Conservation (phyloP, 2,329 filamentous ascomycete species). For the Exophiala xenobiotica region DNA sequence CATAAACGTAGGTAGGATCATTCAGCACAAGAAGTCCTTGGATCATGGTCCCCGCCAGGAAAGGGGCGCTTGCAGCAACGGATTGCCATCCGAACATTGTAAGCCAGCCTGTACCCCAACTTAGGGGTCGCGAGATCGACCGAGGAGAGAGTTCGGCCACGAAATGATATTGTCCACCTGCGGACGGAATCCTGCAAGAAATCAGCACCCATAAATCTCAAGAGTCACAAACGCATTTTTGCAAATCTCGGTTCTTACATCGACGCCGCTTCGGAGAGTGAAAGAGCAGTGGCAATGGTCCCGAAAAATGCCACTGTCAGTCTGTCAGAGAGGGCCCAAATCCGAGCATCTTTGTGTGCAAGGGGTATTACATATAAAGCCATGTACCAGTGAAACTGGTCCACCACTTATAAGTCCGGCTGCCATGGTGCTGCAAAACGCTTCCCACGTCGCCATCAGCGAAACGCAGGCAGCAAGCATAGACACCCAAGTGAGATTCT, state of each 20-base stretch:
- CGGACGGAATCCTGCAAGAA: constrained; percentile 1
- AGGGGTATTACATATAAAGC: constrained; percentile 8
- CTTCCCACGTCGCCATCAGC: constrained; percentile 18
- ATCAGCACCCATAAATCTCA: background rate
- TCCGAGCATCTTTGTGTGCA: background rate
- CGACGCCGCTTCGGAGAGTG: constrained; percentile 41
- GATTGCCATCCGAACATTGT: constrained; percentile 40
- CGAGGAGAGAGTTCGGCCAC: constrained; percentile 32
- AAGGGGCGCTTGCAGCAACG: constrained; percentile 36
- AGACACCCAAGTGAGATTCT: too few relatives aligned
- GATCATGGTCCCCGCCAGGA: constrained; percentile 34
- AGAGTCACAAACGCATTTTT: constrained; percentile 37
- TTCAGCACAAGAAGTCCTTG: constrained; percentile 38
- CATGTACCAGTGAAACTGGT: constrained; percentile 18
- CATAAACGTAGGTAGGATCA: constrained; percentile 34
- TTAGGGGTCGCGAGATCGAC: background rate
- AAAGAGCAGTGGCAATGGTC: too few relatives aligned
- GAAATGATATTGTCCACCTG: constrained; percentile 42
- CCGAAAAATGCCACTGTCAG: too few relatives aligned
- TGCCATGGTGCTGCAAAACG: constrained; percentile 10
- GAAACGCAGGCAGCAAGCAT: too few relatives aligned
- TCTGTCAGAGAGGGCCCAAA: background rate
- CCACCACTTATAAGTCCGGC: constrained; percentile 19
- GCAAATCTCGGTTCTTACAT: too few relatives aligned
- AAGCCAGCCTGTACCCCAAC: constrained; percentile 32